Base-by-base conservation (phyloP, 768 basidiomycete species). In the Termitomyces sp. region DNA sequence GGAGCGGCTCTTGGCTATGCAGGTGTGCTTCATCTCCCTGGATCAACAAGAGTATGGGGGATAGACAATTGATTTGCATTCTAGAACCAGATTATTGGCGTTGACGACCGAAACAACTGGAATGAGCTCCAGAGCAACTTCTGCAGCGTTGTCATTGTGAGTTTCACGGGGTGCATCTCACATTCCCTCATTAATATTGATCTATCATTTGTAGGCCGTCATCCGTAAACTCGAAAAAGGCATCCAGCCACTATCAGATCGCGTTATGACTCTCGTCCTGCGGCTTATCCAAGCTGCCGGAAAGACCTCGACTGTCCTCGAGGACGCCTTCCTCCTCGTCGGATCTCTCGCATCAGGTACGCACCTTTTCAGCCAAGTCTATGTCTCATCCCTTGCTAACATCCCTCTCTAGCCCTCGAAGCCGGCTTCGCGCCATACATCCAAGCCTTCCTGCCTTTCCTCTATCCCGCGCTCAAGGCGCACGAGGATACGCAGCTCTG, bases 21-120 rank as follows among this genome's bases (percentile, higher is more conserved):
- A 93, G 79, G 91, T 90, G 31, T 47, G 81, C 69, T 21, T 45
- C 14, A 3, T 25, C n/a, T n/a, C n/a, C n/a, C n/a, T n/a, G n/a
- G n/a, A n/a, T n/a, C n/a, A n/a, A n/a, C n/a, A n/a, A n/a, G n/a
- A n/a, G n/a, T n/a, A n/a, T n/a, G n/a, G n/a, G n/a, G 10, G 17
- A 21, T 19, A 9, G 31, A 41, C 57, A 12, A 58, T 31, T 29
- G 29, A 45, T 14, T 10, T 5, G 4, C 34, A 37, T 14, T 9
- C 2, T 65, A 95, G 85, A 92, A 90, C 70, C 95, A 98, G 74
- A 89, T 98, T 56, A 78, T 99, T 38, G 97, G 97, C 43, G 79
- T 87, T 17, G 97, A 99, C 71, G 97, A 99, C 68, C 87, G 92
- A 60, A 95, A 95, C 73, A 99, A 97, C 76, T 97, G 96, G 95